Percentiles rank a stretch among this genome's conserved stretches.
phyloP scores from a whole-genome alignment of 2,329 filamentous ascomycete species.

The Orbilia quercus region DNA sequence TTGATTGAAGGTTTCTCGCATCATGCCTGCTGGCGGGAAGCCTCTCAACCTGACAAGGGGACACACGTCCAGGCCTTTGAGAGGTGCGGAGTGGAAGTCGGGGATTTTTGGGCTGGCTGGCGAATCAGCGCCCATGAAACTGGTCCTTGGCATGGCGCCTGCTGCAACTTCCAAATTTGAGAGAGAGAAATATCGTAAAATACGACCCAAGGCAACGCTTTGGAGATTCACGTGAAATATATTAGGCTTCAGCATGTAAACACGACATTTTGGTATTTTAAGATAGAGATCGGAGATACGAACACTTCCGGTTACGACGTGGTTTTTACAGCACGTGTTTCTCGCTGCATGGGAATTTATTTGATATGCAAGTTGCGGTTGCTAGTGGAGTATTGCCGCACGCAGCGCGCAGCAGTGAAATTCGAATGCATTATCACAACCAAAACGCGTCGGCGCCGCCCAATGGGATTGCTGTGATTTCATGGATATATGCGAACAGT shows the following conservation, averaged over 20 bases:
- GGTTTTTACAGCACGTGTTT: slow-evolving; percentile 30
- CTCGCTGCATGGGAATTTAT: slow-evolving; percentile 5
- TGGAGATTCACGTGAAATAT: slow-evolving; percentile 9
- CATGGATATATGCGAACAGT: slow-evolving; percentile 14
- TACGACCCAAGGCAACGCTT: neutral
- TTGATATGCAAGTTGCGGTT: neutral
- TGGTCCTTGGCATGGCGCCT: slow-evolving; percentile 42
- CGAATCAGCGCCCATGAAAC: slow-evolving; percentile 47
- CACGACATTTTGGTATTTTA: neutral
- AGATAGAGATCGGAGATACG: slow-evolving; percentile 4
- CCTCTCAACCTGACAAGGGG: slow-evolving; percentile 29
- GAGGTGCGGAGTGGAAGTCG: slow-evolving; percentile 20
- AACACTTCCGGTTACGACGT: neutral
- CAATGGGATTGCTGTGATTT: slow-evolving; percentile 30
- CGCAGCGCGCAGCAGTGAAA: neutral
- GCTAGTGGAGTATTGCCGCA: slow-evolving; percentile 4
- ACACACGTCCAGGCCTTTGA: slow-evolving; percentile 45
- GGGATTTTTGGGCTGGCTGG: slow-evolving; percentile 42
- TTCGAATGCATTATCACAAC: slow-evolving; percentile 27
- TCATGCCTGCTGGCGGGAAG: slow-evolving; percentile 55
- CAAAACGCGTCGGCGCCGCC: slow-evolving; percentile 26
- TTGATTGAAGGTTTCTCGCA: slow-evolving; percentile 56
- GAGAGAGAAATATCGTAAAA: too few relatives aligned
- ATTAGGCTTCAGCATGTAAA: slow-evolving; percentile 9
- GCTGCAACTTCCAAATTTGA: slow-evolving; percentile 48